Conservation (phyloP, 257 asterid genomes). For the Rhazya stricta region DNA sequence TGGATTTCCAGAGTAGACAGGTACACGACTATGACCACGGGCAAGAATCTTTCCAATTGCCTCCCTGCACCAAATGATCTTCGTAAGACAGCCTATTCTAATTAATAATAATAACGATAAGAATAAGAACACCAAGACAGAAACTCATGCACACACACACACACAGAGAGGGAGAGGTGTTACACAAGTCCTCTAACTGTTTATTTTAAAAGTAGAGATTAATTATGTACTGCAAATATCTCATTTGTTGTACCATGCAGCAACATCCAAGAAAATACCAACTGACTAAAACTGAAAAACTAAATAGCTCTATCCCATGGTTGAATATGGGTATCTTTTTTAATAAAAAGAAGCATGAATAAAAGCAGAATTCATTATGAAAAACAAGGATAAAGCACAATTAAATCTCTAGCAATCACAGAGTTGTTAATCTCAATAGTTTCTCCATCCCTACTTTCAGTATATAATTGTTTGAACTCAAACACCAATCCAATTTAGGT, state of each 20-base stretch:
- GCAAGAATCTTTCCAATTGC: conserved; percentile 95
- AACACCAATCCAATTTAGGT: background rate
- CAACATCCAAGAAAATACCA: too few relatives aligned
- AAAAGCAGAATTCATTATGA: background rate
- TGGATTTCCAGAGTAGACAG: conserved; percentile 76
- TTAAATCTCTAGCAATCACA: background rate
- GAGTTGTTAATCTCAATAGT: background rate
- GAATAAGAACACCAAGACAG: background rate
- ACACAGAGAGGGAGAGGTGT: too few relatives aligned
- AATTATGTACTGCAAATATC: too few relatives aligned
- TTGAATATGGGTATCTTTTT: too few relatives aligned
- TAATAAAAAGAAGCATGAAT: too few relatives aligned
- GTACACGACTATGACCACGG: conserved; percentile 96
- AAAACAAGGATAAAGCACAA: background rate
- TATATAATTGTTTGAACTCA: background rate
- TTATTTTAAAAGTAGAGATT: too few relatives aligned
- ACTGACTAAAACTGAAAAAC: too few relatives aligned
- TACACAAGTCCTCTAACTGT: too few relatives aligned
- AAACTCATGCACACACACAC: too few relatives aligned
- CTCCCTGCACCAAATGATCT: conserved; percentile 60
- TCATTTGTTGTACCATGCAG: too few relatives aligned
- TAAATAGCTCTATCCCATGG: too few relatives aligned
- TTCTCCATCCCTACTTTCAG: background rate
- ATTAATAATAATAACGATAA: background rate
- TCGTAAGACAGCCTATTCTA: conserved; percentile 3